phyloP scores from a whole-genome alignment of 805 yeast genomes.

The Lachancea sp. region DNA sequence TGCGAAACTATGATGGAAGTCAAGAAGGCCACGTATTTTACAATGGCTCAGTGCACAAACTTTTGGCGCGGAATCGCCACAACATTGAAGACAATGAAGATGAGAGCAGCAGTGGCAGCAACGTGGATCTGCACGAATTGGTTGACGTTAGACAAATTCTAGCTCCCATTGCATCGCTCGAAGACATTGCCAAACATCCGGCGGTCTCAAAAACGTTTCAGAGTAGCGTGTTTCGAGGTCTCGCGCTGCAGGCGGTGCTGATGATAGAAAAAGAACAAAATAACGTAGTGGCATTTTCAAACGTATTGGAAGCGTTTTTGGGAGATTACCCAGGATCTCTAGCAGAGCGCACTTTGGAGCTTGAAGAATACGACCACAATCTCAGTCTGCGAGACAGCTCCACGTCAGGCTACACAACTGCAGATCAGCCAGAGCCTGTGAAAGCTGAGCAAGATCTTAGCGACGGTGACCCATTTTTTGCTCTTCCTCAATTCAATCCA shows the following conservation, averaged over 20 bases:
- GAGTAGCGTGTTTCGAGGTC: constrained; percentile 44
- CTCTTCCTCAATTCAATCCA: constrained; percentile 44
- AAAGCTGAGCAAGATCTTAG: constrained; percentile 8
- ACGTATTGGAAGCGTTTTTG: constrained; percentile 67
- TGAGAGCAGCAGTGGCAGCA: constrained; percentile 33
- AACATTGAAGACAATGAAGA: constrained; percentile 25
- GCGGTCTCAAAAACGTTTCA: constrained; percentile 63
- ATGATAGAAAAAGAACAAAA: constrained; percentile 76
- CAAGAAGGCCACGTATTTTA: constrained; percentile 31
- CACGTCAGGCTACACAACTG: constrained; percentile 19
- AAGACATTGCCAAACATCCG: constrained; percentile 68
- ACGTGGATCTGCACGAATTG: constrained; percentile 41
- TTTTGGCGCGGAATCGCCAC: constrained; percentile 27
- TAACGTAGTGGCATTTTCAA: constrained; percentile 63
- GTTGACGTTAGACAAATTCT: constrained; percentile 54
- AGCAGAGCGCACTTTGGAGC: constrained; percentile 54
- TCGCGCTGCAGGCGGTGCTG: constrained; percentile 70
- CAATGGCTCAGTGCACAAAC: constrained; percentile 33
- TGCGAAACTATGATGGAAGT: constrained; percentile 32
- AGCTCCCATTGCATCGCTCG: constrained; percentile 73
- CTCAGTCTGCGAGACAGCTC: constrained; percentile 23
- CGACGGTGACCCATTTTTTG: constrained; percentile 57
- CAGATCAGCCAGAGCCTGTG: constrained; percentile 8
- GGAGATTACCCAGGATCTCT: constrained; percentile 79
- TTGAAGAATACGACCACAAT: constrained; percentile 67